Base-by-base conservation (phyloP, 1,284 basidiomycete genomes). In the Wolfiporia cocos region DNA sequence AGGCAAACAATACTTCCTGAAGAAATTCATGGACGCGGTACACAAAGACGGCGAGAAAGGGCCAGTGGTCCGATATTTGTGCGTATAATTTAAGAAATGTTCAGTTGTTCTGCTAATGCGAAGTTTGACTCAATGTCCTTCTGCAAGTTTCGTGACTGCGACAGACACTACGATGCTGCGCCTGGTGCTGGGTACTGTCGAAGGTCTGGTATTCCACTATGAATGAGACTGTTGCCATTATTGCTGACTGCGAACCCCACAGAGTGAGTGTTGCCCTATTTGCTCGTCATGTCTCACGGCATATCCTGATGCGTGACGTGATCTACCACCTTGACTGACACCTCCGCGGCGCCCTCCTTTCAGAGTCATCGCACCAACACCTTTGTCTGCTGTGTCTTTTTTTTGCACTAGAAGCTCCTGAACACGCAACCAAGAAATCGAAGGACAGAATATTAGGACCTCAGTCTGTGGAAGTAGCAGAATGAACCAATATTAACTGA, bases 151-250 rank as follows among this genome's bases (percentile, higher is more conserved):
- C 48, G 96, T 93, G 28, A 95, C 88, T 29, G 94, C 94, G 15
- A 94, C 93, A 34, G 92, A 97, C 68, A 93, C 91, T 1, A 85
- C 76, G n/a, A 75, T 94, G 70, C 68, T 97, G 46, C 73, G 87
- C 56, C 91, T 94, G 21, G 89, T 96, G 29, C 95, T 97, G 92
- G 86, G 86, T 48, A 90, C 91, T 48, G 90, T 91, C 44, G 86
- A 90, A 88, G 86, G 87, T 86, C 52, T 53, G 78, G 70, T 37
- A 37, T 20, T 41, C 32, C 46, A 15, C n/a, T n/a, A n/a, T n/a
- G n/a, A n/a, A 24, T 43, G 43, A 34, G 43, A 23, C n/a, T 41
- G n/a, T 18, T 17, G 20, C 45, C 43, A 17, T 33, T 37, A 37
- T 54, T 50, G 46, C 46, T 44, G 34, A n/a, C n/a, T n/a, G n/a